These are phyloP conservation scores for Acanthamoeba triangularis DNA, from an alignment of 208 protist genomes.

Conservation along the genomic window DNA sequence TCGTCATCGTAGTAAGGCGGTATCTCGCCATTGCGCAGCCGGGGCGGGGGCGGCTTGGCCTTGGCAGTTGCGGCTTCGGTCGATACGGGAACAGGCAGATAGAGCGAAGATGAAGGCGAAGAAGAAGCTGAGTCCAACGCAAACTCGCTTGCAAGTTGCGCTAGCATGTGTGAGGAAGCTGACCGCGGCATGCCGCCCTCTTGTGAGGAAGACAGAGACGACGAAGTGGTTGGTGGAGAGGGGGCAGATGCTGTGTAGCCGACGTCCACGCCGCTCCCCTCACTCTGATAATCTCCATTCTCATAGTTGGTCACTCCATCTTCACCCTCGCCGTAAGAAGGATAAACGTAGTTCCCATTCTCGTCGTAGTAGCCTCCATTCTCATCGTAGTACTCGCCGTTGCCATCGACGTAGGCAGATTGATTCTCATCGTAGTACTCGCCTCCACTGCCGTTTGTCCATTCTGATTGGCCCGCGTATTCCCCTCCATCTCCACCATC, in stretches of 20 bases:
- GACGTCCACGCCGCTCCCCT: not conserved
- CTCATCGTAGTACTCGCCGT: conserved; percentile 28
- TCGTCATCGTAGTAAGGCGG: conserved; percentile 70
- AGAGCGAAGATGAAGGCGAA: not conserved
- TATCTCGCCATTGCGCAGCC: conserved; percentile 45
- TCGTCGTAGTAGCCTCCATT: conserved; percentile 30
- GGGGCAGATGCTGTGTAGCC: not conserved
- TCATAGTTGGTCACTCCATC: not conserved
- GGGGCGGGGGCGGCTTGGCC: not conserved
- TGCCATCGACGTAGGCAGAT: not conserved
- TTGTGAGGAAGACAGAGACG: not conserved
- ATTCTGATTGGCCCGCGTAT: not conserved
- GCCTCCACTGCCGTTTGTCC: not conserved
- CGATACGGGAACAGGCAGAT: not conserved
- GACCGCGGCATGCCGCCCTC: not conserved
- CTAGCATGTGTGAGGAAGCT: not conserved
- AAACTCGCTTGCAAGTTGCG: not conserved
- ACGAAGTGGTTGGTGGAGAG: not conserved
- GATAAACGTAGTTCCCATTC: conserved; percentile 43
- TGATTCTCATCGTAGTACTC: not conserved
- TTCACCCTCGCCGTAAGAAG: not conserved
- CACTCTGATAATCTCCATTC: not conserved
- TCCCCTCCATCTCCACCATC: not conserved
- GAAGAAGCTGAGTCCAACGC: not conserved
- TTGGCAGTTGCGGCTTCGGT: not conserved